phyloP scores from a whole-genome alignment of 2,329 filamentous ascomycete species.

The Fusarium xyrophilum region DNA sequence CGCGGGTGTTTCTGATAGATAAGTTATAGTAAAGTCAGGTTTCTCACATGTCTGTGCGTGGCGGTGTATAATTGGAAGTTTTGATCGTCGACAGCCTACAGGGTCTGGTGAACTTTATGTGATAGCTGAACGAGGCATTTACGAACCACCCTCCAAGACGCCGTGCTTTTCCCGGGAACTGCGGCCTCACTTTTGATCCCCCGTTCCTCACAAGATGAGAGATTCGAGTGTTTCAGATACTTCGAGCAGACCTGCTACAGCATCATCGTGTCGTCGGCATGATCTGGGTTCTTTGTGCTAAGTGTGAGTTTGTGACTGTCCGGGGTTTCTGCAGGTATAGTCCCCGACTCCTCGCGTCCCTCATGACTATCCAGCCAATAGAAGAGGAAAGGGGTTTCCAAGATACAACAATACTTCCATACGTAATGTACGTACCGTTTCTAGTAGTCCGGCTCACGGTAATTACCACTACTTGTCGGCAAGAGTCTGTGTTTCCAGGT shows the following conservation, averaged over 20 bases:
- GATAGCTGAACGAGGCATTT: background rate
- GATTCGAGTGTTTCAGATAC: too few species aligned
- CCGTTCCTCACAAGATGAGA: accelerated
- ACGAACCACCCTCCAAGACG: background rate
- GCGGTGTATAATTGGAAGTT: background rate
- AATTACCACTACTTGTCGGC: too few species aligned
- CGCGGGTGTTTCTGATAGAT: background rate
- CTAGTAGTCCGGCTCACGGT: background rate
- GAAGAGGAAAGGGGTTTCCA: background rate
- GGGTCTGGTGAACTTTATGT: background rate
- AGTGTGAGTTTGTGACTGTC: background rate
- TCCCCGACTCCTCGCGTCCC: accelerated
- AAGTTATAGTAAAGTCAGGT: accelerated
- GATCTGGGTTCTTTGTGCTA: accelerated
- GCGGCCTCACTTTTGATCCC: background rate
- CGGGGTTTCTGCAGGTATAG: background rate
- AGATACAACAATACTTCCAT: background rate
- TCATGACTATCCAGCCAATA: background rate
- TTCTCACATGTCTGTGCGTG: background rate
- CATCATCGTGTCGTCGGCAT: accelerated
- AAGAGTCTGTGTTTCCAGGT: background rate
- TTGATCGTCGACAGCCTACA: background rate
- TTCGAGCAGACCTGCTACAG: too few species aligned
- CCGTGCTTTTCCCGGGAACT: too few species aligned
- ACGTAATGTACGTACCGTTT: too few species aligned